phyloP scores from a whole-genome alignment of 192 early-diverging fungal genomes.

The Pilaira anomala region DNA sequence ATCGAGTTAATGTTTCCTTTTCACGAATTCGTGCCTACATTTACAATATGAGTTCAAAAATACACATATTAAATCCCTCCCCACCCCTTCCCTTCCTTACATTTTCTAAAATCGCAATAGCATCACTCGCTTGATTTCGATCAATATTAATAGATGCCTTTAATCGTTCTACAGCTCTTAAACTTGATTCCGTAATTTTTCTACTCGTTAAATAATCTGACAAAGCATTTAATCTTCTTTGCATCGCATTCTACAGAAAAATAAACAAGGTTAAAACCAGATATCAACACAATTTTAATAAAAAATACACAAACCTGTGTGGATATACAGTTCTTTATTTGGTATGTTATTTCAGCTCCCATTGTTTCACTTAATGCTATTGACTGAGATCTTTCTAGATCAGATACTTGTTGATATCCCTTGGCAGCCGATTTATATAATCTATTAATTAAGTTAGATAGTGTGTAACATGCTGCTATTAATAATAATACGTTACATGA shows the following conservation, averaged over 20 bases:
- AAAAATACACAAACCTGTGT: too few relatives aligned
- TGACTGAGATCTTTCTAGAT: constrained; percentile 26
- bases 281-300: too few relatives aligned
- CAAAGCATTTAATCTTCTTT: constrained; percentile 22
- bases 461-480: not conserved
- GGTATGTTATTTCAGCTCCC: too few relatives aligned
- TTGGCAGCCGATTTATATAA: constrained; percentile 29
- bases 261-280: too few relatives aligned
- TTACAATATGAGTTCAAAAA: not conserved
- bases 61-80: not conserved
- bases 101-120: constrained; percentile 27
- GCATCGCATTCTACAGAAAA: constrained; percentile 10
- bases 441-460: constrained; percentile 4
- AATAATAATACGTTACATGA: constrained; percentile 23
- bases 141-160: constrained; percentile 33
- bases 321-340: too few relatives aligned
- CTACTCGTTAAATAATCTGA: constrained; percentile 25
- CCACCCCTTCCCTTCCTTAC: constrained; percentile 16
- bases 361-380: too few relatives aligned
- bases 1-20: constrained; percentile 7
- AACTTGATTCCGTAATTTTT: constrained; percentile 19
- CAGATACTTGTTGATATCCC: constrained; percentile 19
- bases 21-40: constrained; percentile 27
- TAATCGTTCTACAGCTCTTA: constrained; percentile 28
- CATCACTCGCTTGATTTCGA: constrained; percentile 23